phyloP scores from a whole-genome alignment of 1,139 yeast species.

The Suhomyces terraborum region DNA sequence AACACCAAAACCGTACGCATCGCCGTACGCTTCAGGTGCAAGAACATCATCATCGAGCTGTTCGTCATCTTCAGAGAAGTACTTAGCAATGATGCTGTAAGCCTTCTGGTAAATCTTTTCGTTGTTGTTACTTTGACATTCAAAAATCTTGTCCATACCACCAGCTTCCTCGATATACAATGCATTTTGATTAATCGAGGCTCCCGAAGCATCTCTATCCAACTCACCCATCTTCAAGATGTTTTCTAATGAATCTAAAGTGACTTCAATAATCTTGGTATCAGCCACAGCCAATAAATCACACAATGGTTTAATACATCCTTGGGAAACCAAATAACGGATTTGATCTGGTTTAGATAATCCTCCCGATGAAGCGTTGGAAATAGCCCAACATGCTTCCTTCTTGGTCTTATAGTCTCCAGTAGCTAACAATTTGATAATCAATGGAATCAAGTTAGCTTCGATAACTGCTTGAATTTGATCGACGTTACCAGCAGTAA shows the following conservation, averaged over 20 bases:
- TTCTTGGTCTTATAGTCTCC: slow-evolving; percentile 96
- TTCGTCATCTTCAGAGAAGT: slow-evolving; percentile 82
- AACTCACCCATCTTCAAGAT: slow-evolving; percentile 91
- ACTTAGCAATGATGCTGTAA: slow-evolving; percentile 83
- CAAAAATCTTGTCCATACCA: slow-evolving; percentile 95
- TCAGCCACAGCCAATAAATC: slow-evolving; percentile 88
- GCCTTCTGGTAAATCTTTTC: slow-evolving; percentile 93
- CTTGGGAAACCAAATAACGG: slow-evolving; percentile 87
- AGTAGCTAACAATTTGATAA: slow-evolving; percentile 72
- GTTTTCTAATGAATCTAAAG: slow-evolving; percentile 92
- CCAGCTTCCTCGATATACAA: slow-evolving; percentile 96
- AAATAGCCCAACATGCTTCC: slow-evolving; percentile 99
- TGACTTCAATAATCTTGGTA: slow-evolving; percentile 88
- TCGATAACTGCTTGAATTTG: slow-evolving; percentile 97
- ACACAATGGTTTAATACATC: slow-evolving; percentile 96
- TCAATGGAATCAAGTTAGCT: slow-evolving; percentile 89
- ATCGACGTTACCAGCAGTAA: slow-evolving; percentile 93
- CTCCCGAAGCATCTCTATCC: slow-evolving; percentile 77
- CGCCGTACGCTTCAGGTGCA: slow-evolving; percentile 82
- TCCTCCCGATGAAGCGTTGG: slow-evolving; percentile 97
- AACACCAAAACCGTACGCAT: slow-evolving; percentile 86
- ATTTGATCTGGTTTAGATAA: slow-evolving; percentile 90
- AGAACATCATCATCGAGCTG: slow-evolving; percentile 74
- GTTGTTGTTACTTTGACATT: slow-evolving; percentile 88
- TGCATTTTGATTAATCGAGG: slow-evolving; percentile 79